Percentiles rank a stretch among this genome's conserved stretches.
phyloP scores from a whole-genome alignment of 2,329 filamentous ascomycete genomes.

The Ophiocordyceps sinensis region DNA sequence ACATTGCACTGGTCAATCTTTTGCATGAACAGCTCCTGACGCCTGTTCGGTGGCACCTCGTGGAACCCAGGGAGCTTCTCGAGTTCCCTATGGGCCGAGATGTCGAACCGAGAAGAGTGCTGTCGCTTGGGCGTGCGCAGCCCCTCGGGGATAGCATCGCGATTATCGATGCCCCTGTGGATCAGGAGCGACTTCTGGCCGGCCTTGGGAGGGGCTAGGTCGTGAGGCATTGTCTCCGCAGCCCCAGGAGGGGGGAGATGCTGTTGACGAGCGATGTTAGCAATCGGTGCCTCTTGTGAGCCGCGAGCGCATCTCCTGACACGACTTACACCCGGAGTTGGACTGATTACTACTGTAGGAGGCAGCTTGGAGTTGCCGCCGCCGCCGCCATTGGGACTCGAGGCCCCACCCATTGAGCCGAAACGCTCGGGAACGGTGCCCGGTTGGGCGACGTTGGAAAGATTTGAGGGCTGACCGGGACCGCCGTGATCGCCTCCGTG shows the following conservation, averaged over 20 bases:
- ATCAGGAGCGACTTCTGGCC: slow-evolving; percentile 79
- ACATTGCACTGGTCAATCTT: slow-evolving; percentile 99
- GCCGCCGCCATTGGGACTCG: slow-evolving; percentile 21
- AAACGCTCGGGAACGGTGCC: slow-evolving; percentile 26
- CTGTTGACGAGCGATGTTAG: slow-evolving; percentile 18
- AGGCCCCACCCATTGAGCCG: slow-evolving; percentile 17
- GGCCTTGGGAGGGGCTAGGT: slow-evolving; percentile 85
- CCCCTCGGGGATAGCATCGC: slow-evolving; percentile 82
- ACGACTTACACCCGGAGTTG: slow-evolving; percentile 68
- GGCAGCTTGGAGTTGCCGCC: slow-evolving; percentile 35
- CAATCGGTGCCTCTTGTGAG: background rate
- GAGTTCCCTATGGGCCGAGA: slow-evolving; percentile 89
- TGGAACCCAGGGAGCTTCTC: slow-evolving; percentile 97
- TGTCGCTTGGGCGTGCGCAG: slow-evolving; percentile 91
- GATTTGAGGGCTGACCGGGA: slow-evolving; percentile 24
- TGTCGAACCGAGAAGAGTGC: slow-evolving; percentile 94
- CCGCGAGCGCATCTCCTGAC: background rate
- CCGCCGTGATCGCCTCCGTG: slow-evolving; percentile 27
- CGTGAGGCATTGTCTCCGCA: slow-evolving; percentile 94
- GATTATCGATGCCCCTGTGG: slow-evolving; percentile 75
- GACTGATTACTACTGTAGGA: slow-evolving; percentile 87
- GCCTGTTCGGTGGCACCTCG: slow-evolving; percentile 85
- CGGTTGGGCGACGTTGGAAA: slow-evolving; percentile 21
- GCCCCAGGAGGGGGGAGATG: slow-evolving; percentile 86
- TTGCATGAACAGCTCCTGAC: slow-evolving; percentile 97